A percentile compares a stretch with the other conserved stretches of the same genome.
phyloP scores from a whole-genome alignment of 768 basidiomycete species.

The Tulasnella sp. region DNA sequence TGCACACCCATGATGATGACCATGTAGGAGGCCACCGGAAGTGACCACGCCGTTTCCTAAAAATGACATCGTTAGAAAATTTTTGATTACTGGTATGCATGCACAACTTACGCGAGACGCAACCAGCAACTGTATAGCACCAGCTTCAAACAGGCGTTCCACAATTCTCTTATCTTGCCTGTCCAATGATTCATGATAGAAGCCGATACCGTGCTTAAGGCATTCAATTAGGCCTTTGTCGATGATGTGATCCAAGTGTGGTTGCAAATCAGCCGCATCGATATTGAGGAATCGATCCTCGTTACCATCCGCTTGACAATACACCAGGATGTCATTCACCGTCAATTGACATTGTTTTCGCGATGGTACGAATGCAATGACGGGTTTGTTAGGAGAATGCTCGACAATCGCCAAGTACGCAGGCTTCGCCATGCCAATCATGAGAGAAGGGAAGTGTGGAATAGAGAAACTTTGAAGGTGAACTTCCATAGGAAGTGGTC shows the following conservation, averaged over 20 bases:
- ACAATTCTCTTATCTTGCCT: constrained; percentile 92
- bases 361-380: constrained; percentile 86
- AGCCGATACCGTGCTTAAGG: constrained; percentile 81
- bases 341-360: constrained; percentile 89
- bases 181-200: constrained; percentile 86
- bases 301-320: constrained; percentile 79
- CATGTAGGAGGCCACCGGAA: constrained; percentile 92
- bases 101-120: constrained; percentile 64
- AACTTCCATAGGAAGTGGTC: constrained; percentile 95
- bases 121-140: constrained; percentile 87
- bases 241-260: constrained; percentile 72
- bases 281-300: constrained; percentile 82
- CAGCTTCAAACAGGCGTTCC: constrained; percentile 80
- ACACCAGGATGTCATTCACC: constrained; percentile 78
- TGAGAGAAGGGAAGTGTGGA: constrained; percentile 95
- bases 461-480: constrained; percentile 91
- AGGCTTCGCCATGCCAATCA: constrained; percentile 99
- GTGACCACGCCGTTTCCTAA: constrained; percentile 90
- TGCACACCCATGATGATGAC: constrained; percentile 99
- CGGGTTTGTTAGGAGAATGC: constrained; percentile 71
- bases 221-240: constrained; percentile 68
- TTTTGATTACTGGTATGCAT: not conserved
- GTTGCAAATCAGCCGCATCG: constrained; percentile 65
- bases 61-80: not conserved
- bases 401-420: constrained; percentile 88